Conservation (phyloP, 2,329 filamentous ascomycete genomes). For the Lachnellula cervina region DNA sequence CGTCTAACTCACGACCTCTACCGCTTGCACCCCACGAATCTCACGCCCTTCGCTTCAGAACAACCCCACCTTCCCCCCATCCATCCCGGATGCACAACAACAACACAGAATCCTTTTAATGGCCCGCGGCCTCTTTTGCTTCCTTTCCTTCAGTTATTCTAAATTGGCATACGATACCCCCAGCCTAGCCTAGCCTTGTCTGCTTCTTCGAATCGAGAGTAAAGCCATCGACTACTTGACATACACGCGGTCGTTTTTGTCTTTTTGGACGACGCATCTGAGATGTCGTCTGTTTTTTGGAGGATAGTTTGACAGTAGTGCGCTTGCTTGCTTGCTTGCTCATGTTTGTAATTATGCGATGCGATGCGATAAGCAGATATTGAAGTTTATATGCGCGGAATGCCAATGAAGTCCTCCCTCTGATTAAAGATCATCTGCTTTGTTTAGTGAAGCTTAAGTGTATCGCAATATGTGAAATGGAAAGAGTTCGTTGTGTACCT, state of each 20-base stretch:
- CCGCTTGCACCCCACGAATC: background rate
- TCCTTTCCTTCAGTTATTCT: constrained; percentile 1
- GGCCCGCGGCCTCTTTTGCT: background rate
- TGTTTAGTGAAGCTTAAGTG: too few species aligned
- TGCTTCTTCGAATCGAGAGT: background rate
- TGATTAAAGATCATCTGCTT: background rate
- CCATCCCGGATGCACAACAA: background rate
- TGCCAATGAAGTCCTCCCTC: background rate
- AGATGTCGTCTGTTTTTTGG: background rate
- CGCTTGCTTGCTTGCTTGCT: background rate
- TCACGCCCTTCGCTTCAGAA: background rate
- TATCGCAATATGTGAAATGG: too few species aligned
- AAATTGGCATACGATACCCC: constrained; percentile 15
- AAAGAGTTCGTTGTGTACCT: too few species aligned
- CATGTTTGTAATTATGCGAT: constrained; percentile 1
- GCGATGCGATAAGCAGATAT: background rate
- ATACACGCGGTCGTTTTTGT: background rate
- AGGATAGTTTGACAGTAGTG: background rate
- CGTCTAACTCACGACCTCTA: background rate
- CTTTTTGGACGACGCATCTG: constrained; percentile 3
- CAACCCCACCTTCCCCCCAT: background rate
- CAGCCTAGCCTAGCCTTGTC: constrained; percentile 2
- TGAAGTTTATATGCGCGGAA: background rate
- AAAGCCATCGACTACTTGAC: background rate
- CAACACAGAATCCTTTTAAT: constrained; percentile 1